These are phyloP conservation scores for Wickerhamiella musiphila DNA, from an alignment of 805 yeast genomes.

Conservation along the genomic window DNA sequence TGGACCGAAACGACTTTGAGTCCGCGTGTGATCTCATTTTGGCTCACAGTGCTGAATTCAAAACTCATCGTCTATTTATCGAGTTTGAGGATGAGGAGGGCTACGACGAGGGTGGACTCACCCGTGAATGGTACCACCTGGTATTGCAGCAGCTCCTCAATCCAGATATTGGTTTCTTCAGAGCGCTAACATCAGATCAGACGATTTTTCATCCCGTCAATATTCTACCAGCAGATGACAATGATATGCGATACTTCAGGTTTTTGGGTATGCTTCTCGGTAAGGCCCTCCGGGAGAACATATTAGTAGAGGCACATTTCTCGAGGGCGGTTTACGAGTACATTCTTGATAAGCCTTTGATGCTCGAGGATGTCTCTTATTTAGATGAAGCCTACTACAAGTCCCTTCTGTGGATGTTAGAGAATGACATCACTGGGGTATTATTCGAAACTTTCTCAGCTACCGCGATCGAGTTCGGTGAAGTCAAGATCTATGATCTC, in stretches of 20 bases:
- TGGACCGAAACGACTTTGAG: slow-evolving; percentile 75
- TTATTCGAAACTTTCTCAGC: slow-evolving; percentile 89
- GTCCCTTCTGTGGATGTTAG: slow-evolving; percentile 87
- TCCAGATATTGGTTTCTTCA: slow-evolving; percentile 82
- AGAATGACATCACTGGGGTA: slow-evolving; percentile 89
- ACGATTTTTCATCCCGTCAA: slow-evolving; percentile 94
- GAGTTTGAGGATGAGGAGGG: slow-evolving; percentile 89
- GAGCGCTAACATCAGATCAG: slow-evolving; percentile 80
- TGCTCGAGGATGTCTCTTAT: slow-evolving; percentile 86
- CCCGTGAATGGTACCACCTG: slow-evolving; percentile 95
- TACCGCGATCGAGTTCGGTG: slow-evolving; percentile 88
- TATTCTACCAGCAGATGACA: slow-evolving; percentile 78
- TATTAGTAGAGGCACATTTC: slow-evolving; percentile 83
- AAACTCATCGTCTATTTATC: too few relatives aligned
- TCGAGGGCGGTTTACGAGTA: slow-evolving; percentile 87
- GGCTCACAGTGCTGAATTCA: slow-evolving; percentile 23
- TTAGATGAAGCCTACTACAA: slow-evolving; percentile 84
- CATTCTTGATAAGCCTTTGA: slow-evolving; percentile 60
- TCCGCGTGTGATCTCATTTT: slow-evolving; percentile 77
- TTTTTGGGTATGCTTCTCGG: slow-evolving; percentile 90
- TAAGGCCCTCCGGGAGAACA: slow-evolving; percentile 76
- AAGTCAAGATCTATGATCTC: slow-evolving; percentile 65
- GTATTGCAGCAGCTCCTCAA: slow-evolving; percentile 88
- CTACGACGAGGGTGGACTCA: slow-evolving; percentile 95
- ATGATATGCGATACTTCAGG: slow-evolving; percentile 79